A percentile compares a stretch with the other conserved stretches of the same genome.
Evolutionary conservation across 306 rosid species (phyloP).

Genomic region (Rubus parviflorus): DNA sequence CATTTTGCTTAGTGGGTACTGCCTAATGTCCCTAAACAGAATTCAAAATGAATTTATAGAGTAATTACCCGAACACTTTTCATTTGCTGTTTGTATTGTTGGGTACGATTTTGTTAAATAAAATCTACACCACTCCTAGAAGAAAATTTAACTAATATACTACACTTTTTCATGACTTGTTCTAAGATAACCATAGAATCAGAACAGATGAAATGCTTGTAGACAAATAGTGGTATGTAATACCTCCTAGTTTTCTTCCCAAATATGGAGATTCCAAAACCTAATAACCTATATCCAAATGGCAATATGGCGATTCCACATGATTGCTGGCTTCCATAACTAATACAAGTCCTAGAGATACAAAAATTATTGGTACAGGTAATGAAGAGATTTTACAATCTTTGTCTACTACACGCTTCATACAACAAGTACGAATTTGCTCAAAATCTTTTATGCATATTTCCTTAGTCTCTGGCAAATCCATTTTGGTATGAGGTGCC

Average conservation of each 20-base stretch:
- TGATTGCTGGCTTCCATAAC: not conserved
- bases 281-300: not conserved
- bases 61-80: no score
- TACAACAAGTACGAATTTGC: slow-evolving; percentile 15
- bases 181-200: not conserved
- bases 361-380: slow-evolving; percentile 5
- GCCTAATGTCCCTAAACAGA: no score
- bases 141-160: no score
- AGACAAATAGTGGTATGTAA: not conserved
- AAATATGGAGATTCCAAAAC: not conserved
- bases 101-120: no score
- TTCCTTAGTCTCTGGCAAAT: not conserved
- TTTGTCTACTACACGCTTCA: slow-evolving; percentile 14
- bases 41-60: no score
- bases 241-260: not conserved
- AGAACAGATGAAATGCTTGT: not conserved
- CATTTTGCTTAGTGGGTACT: no score
- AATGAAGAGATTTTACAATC: slow-evolving; percentile 4
- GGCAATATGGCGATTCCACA: slow-evolving; percentile 9
- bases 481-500: slow-evolving; percentile 4
- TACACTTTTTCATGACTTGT: no score
- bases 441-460: not conserved
- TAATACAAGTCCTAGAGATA: slow-evolving; percentile 11
- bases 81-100: no score
- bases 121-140: no score